Evolutionary conservation across 768 basidiomycete genomes (phyloP).

Genomic region (Trametes meyenii): DNA sequence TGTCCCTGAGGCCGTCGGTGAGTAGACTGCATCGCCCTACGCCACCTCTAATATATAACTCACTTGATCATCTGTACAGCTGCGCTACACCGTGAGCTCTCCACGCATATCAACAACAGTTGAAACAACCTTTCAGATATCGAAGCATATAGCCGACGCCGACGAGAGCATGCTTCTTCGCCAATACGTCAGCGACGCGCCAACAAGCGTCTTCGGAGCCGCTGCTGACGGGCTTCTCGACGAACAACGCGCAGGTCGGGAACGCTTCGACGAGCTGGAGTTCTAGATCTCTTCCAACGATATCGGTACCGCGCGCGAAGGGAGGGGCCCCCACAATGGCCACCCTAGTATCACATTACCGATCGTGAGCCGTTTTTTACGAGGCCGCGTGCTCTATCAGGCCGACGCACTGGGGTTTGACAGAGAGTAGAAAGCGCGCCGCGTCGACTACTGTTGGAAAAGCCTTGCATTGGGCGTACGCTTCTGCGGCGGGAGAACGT

Average conservation of each 20-base stretch:
- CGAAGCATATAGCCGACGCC: slow-evolving; percentile 43
- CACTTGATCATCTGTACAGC: slow-evolving; percentile 52
- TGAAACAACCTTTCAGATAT: slow-evolving; percentile 39
- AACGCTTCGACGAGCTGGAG: slow-evolving; percentile 45
- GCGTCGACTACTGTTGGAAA: slow-evolving; percentile 16
- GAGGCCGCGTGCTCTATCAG: background rate
- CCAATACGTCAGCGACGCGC: slow-evolving; percentile 22
- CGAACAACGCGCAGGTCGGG: slow-evolving; percentile 45
- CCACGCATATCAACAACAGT: background rate
- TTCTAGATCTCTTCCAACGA: slow-evolving; percentile 45
- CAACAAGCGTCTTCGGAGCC: slow-evolving; percentile 25
- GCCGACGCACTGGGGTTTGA: slow-evolving; percentile 15
- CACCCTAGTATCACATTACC: slow-evolving; percentile 31
- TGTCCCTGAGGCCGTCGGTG: slow-evolving; percentile 24
- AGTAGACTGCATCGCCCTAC: background rate
- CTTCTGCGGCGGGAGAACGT: slow-evolving; percentile 41
- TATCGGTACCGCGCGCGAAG: slow-evolving; percentile 42
- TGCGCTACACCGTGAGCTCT: background rate
- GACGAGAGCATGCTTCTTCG: slow-evolving; percentile 19
- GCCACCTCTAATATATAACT: background rate
- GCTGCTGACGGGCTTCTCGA: slow-evolving; percentile 49
- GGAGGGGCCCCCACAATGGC: slow-evolving; percentile 48
- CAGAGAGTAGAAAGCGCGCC: slow-evolving; percentile 1
- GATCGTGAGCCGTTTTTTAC: background rate
- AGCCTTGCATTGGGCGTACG: slow-evolving; percentile 34